Evolutionary conservation across 2,329 filamentous ascomycete genomes (phyloP).

Genomic region (Aaosphaeria arxii): DNA sequence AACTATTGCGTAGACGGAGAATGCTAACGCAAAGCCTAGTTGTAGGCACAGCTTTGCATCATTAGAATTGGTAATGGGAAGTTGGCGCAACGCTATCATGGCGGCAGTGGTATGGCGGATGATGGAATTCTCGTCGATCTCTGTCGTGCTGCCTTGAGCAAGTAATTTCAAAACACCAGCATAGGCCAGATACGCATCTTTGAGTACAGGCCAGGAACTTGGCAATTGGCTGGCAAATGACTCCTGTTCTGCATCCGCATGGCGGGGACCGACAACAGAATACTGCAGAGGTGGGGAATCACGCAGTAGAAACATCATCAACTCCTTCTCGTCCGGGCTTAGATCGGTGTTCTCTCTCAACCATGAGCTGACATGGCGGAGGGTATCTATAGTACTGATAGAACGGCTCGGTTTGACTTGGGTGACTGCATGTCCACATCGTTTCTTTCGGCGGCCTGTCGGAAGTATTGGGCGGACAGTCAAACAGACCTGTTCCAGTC

Average conservation of each 20-base stretch:
- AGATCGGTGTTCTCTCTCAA: background rate
- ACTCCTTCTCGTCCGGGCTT: slow-evolving; percentile 3
- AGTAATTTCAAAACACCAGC: slow-evolving; percentile 5
- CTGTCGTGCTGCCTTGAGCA: background rate
- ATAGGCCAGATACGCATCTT: slow-evolving; percentile 7
- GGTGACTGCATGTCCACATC: background rate
- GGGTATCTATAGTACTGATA: background rate
- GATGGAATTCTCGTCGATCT: slow-evolving; percentile 1
- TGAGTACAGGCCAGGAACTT: slow-evolving; percentile 5
- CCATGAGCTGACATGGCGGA: background rate
- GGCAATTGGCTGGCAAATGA: slow-evolving; percentile 1
- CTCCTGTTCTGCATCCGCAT: slow-evolving; percentile 3
- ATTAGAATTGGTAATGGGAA: slow-evolving; percentile 2
- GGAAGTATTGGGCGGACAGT: slow-evolving; percentile 6
- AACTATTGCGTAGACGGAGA: slow-evolving; percentile 3
- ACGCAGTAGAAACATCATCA: slow-evolving; percentile 3
- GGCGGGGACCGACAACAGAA: slow-evolving; percentile 4
- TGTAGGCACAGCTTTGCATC: slow-evolving; percentile 6
- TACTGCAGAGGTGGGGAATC: slow-evolving; percentile 1
- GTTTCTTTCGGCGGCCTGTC: slow-evolving; percentile 1
- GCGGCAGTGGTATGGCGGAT: slow-evolving; percentile 3
- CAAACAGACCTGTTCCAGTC: slow-evolving; percentile 4
- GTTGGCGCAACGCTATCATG: slow-evolving; percentile 3
- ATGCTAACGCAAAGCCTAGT: slow-evolving; percentile 4
- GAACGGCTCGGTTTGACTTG: background rate